phyloP scores from a whole-genome alignment of 2,329 filamentous ascomycete species.

The Ascochyta koolunga region DNA sequence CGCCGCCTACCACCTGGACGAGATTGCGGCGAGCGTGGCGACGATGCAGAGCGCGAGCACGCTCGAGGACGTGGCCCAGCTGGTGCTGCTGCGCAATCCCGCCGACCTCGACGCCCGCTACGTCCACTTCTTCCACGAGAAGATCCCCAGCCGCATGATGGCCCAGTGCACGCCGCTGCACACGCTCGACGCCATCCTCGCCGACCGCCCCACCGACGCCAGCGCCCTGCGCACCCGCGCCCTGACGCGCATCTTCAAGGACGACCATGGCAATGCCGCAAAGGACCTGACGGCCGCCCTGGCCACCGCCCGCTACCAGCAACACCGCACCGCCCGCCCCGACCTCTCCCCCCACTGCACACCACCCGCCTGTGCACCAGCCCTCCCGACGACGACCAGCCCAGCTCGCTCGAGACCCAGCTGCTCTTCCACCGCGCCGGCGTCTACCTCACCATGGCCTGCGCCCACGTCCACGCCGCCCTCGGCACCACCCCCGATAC shows the following conservation, averaged over 20 bases:
- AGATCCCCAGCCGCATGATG: conserved; percentile 77
- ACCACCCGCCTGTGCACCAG: too few relatives aligned
- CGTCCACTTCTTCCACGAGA: conserved; percentile 92
- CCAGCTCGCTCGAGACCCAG: conserved; percentile 75
- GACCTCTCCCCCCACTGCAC: too few relatives aligned
- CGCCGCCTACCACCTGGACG: conserved; percentile 78
- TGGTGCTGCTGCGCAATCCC: conserved; percentile 74
- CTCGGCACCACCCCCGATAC: conserved; percentile 52
- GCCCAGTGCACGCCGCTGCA: conserved; percentile 73
- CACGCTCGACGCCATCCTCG: conserved; percentile 71
- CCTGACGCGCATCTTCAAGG: conserved; percentile 75
- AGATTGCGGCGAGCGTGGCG: conserved; percentile 81
- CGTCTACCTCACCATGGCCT: conserved; percentile 74
- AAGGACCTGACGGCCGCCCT: conserved; percentile 74
- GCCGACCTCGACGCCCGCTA: conserved; percentile 77
- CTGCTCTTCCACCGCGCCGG: conserved; percentile 77
- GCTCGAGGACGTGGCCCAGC: conserved; percentile 74
- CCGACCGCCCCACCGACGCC: conserved; percentile 66
- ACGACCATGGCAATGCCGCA: conserved; percentile 72
- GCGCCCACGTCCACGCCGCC: conserved; percentile 65
- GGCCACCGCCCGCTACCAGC: conserved; percentile 57
- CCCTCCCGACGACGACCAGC: conserved; percentile 72
- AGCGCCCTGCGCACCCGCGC: conserved; percentile 75
- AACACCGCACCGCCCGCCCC: too few relatives aligned
- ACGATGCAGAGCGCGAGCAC: conserved; percentile 82